A percentile compares a stretch with the other conserved stretches of the same genome.
phyloP scores from a whole-genome alignment of 1,284 basidiomycete species.

The Cutaneotrichosporon spelunceum region DNA sequence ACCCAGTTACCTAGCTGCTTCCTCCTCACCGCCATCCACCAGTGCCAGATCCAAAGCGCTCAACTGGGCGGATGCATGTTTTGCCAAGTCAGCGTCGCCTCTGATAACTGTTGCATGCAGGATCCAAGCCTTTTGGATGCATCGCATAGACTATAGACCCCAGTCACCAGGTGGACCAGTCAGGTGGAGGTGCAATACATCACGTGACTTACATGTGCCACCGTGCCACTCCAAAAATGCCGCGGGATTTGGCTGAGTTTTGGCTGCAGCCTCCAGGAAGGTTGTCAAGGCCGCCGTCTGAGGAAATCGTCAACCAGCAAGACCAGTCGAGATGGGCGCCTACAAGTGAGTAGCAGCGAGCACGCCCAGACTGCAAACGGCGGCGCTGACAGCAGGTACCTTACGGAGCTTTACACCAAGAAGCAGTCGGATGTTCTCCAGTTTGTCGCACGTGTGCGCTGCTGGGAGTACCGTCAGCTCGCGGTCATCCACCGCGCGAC shows the following conservation, averaged over 20 bases:
- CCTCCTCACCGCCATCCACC: too few species aligned
- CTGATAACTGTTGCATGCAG: not conserved
- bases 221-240: not conserved
- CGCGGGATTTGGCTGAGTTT: not conserved
- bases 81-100: too few species aligned
- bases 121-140: not conserved
- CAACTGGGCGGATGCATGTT: too few species aligned
- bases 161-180: not conserved
- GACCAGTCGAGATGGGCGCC: slow-evolving; percentile 10
- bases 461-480: slow-evolving; percentile 99
- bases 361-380: not conserved
- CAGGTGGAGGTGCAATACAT: not conserved
- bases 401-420: slow-evolving; percentile 72
- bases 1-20: too few species aligned
- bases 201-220: not conserved
- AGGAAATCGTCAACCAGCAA: slow-evolving; percentile 7
- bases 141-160: not conserved
- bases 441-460: slow-evolving; percentile 96
- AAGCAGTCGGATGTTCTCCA: slow-evolving; percentile 76
- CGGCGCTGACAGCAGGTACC: slow-evolving; percentile 75
- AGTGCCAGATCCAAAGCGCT: too few species aligned
- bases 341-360: slow-evolving; percentile 9
- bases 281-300: not conserved
- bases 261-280: not conserved
- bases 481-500: slow-evolving; percentile 98